Percentiles rank a stretch among this genome's conserved stretches.
Evolutionary conservation across 129 eudicot species (phyloP).

Genomic region (Logfia minima): DNA sequence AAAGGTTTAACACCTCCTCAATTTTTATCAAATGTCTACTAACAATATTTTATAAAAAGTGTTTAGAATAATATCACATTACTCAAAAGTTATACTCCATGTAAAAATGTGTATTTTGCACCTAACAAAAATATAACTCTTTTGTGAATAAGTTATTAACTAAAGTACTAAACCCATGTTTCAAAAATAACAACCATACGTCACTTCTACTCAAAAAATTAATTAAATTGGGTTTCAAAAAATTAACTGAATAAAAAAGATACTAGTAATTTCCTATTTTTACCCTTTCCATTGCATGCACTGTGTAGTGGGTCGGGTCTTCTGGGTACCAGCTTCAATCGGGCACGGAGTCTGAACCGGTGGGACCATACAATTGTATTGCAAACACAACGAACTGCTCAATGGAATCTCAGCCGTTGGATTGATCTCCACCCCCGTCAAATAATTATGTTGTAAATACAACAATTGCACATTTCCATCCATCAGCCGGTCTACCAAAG

Average conservation of each 20-base stretch:
- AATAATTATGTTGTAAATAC: conserved; percentile 77
- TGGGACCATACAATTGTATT: conserved; percentile 88
- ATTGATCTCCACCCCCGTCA: conserved; percentile 64
- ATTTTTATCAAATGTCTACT: too few species aligned
- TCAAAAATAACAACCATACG: background rate
- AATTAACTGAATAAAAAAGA: background rate
- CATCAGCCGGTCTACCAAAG: conserved; percentile 68
- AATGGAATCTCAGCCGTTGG: conserved; percentile 80
- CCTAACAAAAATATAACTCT: too few species aligned
- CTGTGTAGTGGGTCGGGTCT: conserved; percentile 73
- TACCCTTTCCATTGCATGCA: conserved; percentile 79
- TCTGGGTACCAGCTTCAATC: conserved; percentile 77
- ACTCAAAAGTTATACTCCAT: background rate
- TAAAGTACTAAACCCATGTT: conserved; percentile 3
- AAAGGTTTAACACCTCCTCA: too few species aligned
- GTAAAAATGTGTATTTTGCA: too few species aligned
- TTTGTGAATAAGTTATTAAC: background rate
- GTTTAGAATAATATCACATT: background rate
- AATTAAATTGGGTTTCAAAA: conserved; percentile 23
- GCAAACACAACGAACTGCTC: conserved; percentile 78
- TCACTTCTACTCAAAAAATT: conserved; percentile 14
- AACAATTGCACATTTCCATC: conserved; percentile 52
- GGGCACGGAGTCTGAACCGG: conserved; percentile 96
- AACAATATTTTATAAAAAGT: too few species aligned
- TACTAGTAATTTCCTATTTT: conserved; percentile 18